phyloP scores from a whole-genome alignment of 2,329 filamentous ascomycete genomes.

The Penicillium sp. region DNA sequence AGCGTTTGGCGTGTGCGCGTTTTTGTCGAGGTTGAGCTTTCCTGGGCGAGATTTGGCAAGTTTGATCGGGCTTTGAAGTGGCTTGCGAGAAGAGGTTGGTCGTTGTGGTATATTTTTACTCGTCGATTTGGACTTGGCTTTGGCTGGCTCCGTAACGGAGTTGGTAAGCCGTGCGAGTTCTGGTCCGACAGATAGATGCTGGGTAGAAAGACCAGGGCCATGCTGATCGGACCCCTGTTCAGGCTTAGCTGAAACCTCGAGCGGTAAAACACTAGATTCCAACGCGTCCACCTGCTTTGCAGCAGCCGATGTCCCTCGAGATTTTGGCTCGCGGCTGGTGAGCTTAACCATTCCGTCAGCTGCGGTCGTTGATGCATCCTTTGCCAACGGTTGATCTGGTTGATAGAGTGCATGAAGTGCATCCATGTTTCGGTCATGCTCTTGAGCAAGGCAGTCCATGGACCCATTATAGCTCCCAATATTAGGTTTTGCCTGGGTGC shows the following conservation, averaged over 20 bases:
- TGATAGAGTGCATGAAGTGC: background rate
- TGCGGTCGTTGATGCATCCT: background rate
- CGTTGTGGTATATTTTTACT: constrained; percentile 9
- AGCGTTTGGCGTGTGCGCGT: constrained; percentile 14
- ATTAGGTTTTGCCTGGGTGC: background rate
- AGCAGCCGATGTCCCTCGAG: background rate
- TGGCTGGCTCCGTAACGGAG: background rate
- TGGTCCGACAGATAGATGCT: background rate
- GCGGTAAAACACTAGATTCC: background rate
- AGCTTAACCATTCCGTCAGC: background rate
- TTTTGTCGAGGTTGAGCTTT: constrained; percentile 22
- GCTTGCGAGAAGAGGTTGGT: constrained; percentile 20
- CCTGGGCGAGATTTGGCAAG: constrained; percentile 27
- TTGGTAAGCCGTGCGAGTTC: background rate
- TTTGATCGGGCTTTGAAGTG: constrained; percentile 35
- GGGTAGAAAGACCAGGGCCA: background rate
- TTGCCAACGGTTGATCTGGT: background rate
- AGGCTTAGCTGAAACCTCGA: background rate
- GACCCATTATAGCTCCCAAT: background rate
- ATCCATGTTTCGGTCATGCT: background rate
- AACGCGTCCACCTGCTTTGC: background rate
- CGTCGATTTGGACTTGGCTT: background rate
- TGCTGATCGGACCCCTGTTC: background rate
- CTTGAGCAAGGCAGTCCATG: background rate
- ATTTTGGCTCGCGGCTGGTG: background rate